These are phyloP conservation scores for Durio zibethinus DNA, from an alignment of 345 rosid genomes.

Conservation along the genomic window DNA sequence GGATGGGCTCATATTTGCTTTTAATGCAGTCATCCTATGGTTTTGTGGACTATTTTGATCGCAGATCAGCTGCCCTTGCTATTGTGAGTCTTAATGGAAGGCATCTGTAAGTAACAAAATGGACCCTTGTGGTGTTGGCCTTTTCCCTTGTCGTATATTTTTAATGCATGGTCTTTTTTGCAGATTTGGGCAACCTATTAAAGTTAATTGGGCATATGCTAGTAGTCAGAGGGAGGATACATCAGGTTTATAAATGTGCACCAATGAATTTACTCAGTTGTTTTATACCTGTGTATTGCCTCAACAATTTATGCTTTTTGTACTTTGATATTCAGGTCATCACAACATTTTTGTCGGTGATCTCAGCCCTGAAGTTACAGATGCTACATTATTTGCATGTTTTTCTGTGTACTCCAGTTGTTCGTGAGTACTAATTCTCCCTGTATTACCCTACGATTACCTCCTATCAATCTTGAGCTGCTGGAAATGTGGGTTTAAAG, in stretches of 20 bases:
- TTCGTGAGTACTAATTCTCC: constrained; percentile 54
- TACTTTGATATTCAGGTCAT: constrained; percentile 49
- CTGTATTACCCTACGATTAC: neutral
- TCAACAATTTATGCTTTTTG: constrained; percentile 4
- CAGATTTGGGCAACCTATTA: constrained; percentile 96
- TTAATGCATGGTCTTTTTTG: constrained; percentile 17
- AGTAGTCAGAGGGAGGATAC: constrained; percentile 98
- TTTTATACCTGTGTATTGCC: neutral
- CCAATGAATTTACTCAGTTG: neutral
- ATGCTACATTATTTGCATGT: constrained; percentile 74
- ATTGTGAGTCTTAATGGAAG: constrained; percentile 78
- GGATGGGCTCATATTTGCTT: constrained; percentile 1
- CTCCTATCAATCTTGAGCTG: neutral
- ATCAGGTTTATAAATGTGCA: constrained; percentile 49
- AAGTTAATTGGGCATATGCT: constrained; percentile 97
- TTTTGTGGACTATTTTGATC: constrained; percentile 88
- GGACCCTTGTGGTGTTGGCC: neutral
- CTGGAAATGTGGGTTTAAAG: neutral
- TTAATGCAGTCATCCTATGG: constrained; percentile 82
- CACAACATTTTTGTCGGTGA: constrained; percentile 87
- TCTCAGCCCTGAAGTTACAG: constrained; percentile 90
- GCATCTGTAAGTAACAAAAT: constrained; percentile 59
- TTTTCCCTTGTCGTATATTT: constrained; percentile 6
- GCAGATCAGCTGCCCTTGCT: constrained; percentile 78
- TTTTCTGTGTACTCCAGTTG: constrained; percentile 69